A percentile compares a stretch with the other conserved stretches of the same genome.
Evolutionary conservation across 352 stramenopile genomes (phyloP).

Genomic region (Phytophthora boehmeriae): DNA sequence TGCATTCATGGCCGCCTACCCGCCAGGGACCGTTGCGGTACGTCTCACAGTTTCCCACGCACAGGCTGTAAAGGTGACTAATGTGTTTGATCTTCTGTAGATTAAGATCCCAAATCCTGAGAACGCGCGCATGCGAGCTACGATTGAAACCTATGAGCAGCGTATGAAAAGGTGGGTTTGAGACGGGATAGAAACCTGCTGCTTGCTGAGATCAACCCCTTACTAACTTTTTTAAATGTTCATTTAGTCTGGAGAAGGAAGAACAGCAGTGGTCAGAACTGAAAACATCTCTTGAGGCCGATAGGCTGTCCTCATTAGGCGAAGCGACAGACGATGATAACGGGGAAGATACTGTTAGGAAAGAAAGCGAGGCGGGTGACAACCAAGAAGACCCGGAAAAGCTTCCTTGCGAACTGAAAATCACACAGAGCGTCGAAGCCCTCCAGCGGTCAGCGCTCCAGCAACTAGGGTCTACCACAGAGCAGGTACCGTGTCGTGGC

Average conservation of each 20-base stretch:
- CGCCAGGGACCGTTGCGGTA: constrained; percentile 56
- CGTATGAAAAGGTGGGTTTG: constrained; percentile 43
- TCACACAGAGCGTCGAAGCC: constrained; percentile 50
- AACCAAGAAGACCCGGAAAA: constrained; percentile 15
- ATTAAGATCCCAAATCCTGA: constrained; percentile 63
- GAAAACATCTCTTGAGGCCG: constrained; percentile 40
- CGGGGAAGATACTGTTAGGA: not conserved
- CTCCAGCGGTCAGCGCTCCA: constrained; percentile 55
- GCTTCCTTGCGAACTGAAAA: constrained; percentile 43
- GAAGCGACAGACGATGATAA: constrained; percentile 11
- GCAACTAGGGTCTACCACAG: constrained; percentile 47
- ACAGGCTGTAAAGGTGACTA: constrained; percentile 2
- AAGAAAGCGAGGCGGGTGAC: not conserved
- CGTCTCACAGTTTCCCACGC: not conserved
- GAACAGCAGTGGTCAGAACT: constrained; percentile 61
- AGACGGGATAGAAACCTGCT: not conserved
- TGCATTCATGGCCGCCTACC: constrained; percentile 57
- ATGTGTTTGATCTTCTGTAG: constrained; percentile 12
- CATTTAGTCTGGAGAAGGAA: constrained; percentile 49
- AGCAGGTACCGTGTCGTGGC: constrained; percentile 35
- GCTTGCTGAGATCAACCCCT: not conserved
- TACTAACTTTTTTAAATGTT: not conserved
- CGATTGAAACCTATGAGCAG: constrained; percentile 56
- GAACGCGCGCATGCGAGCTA: constrained; percentile 58
- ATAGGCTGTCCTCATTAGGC: constrained; percentile 15